phyloP scores from a whole-genome alignment of 2,329 filamentous ascomycete genomes.

The Penicillium hordei region DNA sequence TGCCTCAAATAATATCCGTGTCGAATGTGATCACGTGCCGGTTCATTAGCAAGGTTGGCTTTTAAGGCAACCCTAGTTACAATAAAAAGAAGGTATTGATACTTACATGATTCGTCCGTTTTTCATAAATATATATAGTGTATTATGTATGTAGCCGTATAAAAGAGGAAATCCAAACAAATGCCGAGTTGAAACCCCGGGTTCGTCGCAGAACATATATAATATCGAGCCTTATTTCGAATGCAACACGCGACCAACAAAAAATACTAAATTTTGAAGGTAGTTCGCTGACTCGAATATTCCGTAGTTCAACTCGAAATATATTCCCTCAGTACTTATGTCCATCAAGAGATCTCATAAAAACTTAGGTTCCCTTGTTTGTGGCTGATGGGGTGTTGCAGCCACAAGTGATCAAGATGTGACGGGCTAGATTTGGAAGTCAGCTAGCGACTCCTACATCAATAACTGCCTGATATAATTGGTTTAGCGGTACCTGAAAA shows the following conservation, averaged over 20 bases:
- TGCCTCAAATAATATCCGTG: too few relatives aligned
- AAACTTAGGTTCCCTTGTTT: background rate
- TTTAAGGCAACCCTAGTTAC: background rate
- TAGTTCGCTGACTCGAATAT: background rate
- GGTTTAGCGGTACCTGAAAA: conserved; percentile 3
- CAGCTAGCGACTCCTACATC: background rate
- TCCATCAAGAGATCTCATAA: background rate
- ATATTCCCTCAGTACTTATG: background rate
- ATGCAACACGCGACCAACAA: background rate
- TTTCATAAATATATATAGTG: background rate
- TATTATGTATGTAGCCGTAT: background rate
- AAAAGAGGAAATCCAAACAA: background rate
- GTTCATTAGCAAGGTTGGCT: too few relatives aligned
- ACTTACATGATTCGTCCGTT: background rate
- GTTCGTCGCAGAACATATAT: background rate
- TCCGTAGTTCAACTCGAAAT: background rate
- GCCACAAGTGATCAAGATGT: conserved; percentile 1
- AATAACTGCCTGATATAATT: conserved; percentile 4
- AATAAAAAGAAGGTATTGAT: background rate
- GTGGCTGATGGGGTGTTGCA: conserved; percentile 4
- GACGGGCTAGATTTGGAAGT: background rate
- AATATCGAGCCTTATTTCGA: background rate
- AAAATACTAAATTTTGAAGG: background rate
- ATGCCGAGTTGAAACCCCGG: background rate
- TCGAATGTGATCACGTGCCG: background rate